These are phyloP conservation scores for Plasmodium inui DNA, from an alignment of 169 alveolate genomes.

Conservation along the genomic window DNA sequence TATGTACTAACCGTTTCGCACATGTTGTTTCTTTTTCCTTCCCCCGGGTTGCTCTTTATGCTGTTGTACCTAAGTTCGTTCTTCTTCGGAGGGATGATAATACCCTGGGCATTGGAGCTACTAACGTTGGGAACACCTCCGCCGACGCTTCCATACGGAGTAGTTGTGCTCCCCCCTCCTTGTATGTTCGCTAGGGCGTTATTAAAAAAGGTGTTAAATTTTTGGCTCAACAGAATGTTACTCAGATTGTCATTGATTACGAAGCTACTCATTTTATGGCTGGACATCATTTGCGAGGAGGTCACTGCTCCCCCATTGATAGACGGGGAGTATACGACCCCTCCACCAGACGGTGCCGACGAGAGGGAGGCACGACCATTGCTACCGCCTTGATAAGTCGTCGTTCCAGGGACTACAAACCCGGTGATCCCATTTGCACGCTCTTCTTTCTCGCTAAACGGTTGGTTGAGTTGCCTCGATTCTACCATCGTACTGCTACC, in stretches of 20 bases:
- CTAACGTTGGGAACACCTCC: neutral
- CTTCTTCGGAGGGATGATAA: neutral
- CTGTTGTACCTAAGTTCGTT: neutral
- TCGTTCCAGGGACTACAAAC: neutral
- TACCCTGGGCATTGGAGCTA: neutral
- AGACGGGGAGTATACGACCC: neutral
- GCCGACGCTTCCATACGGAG: neutral
- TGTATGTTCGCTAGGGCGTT: neutral
- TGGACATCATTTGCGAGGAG: neutral
- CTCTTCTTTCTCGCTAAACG: neutral
- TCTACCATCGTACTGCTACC: neutral
- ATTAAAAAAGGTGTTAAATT: slow-evolving; percentile 12
- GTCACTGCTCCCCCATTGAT: neutral
- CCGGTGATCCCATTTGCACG: neutral
- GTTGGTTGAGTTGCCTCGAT: neutral
- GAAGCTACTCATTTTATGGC: slow-evolving; percentile 4
- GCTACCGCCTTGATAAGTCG: neutral
- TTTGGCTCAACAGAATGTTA: slow-evolving; percentile 7
- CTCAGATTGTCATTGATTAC: slow-evolving; percentile 1
- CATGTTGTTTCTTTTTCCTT: neutral
- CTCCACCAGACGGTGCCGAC: neutral
- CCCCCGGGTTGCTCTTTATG: neutral
- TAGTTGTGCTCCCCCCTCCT: neutral
- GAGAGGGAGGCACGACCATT: neutral
- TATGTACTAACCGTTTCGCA: neutral